Conservation (phyloP, 2,329 filamentous ascomycete genomes). For the Aureobasidium subglaciale region DNA sequence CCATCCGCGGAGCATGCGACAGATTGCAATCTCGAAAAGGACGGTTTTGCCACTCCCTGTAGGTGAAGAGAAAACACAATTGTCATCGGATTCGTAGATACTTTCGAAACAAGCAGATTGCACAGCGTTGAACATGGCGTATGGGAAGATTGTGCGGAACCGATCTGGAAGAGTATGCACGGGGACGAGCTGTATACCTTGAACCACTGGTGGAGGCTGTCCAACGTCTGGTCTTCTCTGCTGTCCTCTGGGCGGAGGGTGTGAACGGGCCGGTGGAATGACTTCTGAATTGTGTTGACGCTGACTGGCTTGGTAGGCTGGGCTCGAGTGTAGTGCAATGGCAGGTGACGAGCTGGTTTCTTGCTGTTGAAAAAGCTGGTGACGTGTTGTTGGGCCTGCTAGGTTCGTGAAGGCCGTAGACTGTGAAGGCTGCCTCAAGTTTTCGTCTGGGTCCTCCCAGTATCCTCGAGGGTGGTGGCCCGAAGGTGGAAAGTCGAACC, state of each 20-base stretch:
- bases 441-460: not conserved
- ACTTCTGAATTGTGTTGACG: conserved; percentile 19
- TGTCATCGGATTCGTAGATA: conserved; percentile 62
- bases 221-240: not conserved
- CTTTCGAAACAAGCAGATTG: conserved; percentile 70
- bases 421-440: not conserved
- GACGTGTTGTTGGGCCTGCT: not conserved
- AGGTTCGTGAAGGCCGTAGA: not conserved
- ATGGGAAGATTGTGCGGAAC: conserved; percentile 63
- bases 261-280: not conserved
- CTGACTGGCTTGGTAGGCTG: conserved; percentile 32
- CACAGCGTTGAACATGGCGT: conserved; percentile 69
- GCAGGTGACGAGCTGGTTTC: not conserved
- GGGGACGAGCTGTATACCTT: conserved; percentile 55
- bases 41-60: conserved; percentile 83
- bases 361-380: not conserved
- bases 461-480: not conserved
- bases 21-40: conserved; percentile 75
- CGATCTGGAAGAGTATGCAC: conserved; percentile 59
- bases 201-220: conserved; percentile 36
- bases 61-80: conserved; percentile 72
- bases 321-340: conserved; percentile 29
- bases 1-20: conserved; percentile 55
- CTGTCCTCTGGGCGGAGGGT: not conserved
- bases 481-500: not conserved